phyloP scores from a whole-genome alignment of 1,284 basidiomycete genomes.

The Rhodotorula sp. region DNA sequence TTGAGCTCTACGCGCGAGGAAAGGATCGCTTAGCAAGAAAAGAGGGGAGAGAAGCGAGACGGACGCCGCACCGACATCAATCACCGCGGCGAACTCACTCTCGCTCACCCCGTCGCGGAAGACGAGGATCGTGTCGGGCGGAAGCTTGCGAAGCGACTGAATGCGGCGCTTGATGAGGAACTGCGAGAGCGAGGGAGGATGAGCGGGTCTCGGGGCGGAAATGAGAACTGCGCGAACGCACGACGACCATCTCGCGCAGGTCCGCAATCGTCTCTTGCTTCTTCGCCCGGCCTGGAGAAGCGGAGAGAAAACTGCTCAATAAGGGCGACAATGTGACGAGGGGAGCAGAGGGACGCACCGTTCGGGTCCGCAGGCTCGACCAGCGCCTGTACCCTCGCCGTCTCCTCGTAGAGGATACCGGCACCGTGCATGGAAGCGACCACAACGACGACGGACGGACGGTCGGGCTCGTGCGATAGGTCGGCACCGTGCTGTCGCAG shows the following conservation, averaged over 20 bases:
- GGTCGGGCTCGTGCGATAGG: conserved; percentile 16
- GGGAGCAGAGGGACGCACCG: no score
- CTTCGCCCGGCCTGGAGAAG: neutral
- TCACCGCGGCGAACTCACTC: no score
- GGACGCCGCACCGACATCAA: no score
- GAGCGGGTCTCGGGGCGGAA: rapidly evolving
- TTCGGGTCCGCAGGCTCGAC: neutral
- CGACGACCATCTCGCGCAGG: conserved; percentile 10
- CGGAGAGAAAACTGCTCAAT: no score
- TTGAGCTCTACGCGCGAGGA: neutral
- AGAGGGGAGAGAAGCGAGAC: no score
- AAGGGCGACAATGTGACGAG: no score
- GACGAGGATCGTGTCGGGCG: conserved; percentile 5
- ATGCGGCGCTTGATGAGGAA: conserved; percentile 8
- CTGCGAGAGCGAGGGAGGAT: neutral
- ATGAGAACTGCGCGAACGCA: neutral
- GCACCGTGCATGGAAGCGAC: conserved; percentile 4
- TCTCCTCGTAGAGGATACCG: conserved; percentile 7
- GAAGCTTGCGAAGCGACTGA: neutral
- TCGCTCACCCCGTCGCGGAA: no score
- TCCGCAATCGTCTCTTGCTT: conserved; percentile 13
- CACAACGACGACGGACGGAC: conserved; percentile 16
- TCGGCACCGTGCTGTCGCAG: conserved; percentile 5
- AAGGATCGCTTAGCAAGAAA: neutral
- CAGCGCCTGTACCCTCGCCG: conserved; percentile 4